phyloP scores from a whole-genome alignment of 2,329 filamentous ascomycete genomes.

The Neobulgaria alba region DNA sequence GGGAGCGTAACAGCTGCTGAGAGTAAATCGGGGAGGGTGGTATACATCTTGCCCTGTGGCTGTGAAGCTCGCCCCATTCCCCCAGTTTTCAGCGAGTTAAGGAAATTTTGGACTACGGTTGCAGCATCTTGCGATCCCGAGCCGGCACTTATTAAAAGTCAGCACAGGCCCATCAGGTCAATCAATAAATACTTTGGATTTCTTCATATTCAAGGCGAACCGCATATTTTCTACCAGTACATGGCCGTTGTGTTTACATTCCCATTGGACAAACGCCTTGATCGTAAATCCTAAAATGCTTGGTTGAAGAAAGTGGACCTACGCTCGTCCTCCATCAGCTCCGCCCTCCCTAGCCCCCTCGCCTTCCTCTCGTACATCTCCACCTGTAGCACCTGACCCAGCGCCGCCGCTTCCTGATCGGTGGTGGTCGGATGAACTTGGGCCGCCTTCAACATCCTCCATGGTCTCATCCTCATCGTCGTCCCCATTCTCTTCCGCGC shows the following conservation, averaged over 20 bases:
- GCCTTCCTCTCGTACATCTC: constrained; percentile 85
- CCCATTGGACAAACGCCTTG: constrained; percentile 25
- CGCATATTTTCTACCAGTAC: constrained; percentile 29
- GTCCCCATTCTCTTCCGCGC: constrained; percentile 41
- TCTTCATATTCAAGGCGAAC: constrained; percentile 8
- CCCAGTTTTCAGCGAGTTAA: constrained; percentile 65
- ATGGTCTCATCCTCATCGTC: constrained; percentile 69
- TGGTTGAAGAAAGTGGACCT: constrained; percentile 51
- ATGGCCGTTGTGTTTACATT: constrained; percentile 19
- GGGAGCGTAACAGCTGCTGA: constrained; percentile 69
- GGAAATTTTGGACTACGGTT: constrained; percentile 76
- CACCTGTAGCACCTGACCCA: constrained; percentile 78
- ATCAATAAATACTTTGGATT: constrained; percentile 7
- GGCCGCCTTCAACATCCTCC: constrained; percentile 64
- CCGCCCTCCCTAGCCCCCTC: constrained; percentile 83
- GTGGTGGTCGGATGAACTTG: constrained; percentile 50
- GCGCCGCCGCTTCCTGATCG: constrained; percentile 67
- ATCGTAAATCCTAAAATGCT: constrained; percentile 22
- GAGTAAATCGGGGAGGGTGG: constrained; percentile 79
- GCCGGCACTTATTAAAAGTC: constrained; percentile 46
- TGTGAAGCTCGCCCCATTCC: constrained; percentile 31
- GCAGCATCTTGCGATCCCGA: constrained; percentile 58
- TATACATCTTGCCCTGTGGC: constrained; percentile 58
- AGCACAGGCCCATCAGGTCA: constrained; percentile 30
- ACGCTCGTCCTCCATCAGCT: constrained; percentile 97